Evolutionary conservation across 2,329 filamentous ascomycete genomes (phyloP).

Genomic region (Trichoderma atroviride): DNA sequence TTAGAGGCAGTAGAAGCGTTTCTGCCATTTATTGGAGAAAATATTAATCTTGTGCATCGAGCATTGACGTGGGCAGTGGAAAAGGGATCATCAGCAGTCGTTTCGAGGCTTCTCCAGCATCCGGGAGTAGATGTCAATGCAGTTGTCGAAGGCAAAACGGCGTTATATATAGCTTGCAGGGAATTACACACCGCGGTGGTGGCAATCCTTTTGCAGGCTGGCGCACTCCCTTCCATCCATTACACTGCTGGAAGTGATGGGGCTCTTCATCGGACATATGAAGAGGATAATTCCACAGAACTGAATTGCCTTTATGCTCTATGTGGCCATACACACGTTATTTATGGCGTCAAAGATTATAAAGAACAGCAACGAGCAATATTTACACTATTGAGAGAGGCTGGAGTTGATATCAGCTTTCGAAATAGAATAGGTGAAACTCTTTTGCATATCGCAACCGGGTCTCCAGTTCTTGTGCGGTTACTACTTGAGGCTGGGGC

Average conservation of each 20-base stretch:
- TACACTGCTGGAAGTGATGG: slow-evolving; percentile 11
- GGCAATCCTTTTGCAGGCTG: slow-evolving; percentile 35
- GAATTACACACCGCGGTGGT: slow-evolving; percentile 29
- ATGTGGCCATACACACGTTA: not conserved
- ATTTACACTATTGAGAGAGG: slow-evolving; percentile 31
- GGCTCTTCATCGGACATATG: not conserved
- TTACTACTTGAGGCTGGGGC: slow-evolving; percentile 33
- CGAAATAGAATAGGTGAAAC: slow-evolving; percentile 28
- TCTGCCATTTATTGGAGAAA: slow-evolving; percentile 33
- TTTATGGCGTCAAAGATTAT: not conserved
- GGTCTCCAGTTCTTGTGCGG: slow-evolving; percentile 19
- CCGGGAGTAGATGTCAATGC: slow-evolving; percentile 40
- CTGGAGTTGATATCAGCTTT: slow-evolving; percentile 33
- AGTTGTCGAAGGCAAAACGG: slow-evolving; percentile 29
- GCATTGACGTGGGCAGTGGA: slow-evolving; percentile 37
- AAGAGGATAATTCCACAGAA: not conserved
- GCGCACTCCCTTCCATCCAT: slow-evolving; percentile 36
- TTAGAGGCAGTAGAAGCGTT: slow-evolving; percentile 35
- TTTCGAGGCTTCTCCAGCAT: slow-evolving; percentile 37
- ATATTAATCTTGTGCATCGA: slow-evolving; percentile 31
- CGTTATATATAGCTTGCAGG: slow-evolving; percentile 31
- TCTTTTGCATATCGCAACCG: slow-evolving; percentile 29
- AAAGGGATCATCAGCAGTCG: slow-evolving; percentile 29
- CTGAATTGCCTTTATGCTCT: slow-evolving; percentile 28
- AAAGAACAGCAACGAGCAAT: slow-evolving; percentile 5